phyloP scores from a whole-genome alignment of 116 monocot genomes.

The Trichopus zeylanicus region DNA sequence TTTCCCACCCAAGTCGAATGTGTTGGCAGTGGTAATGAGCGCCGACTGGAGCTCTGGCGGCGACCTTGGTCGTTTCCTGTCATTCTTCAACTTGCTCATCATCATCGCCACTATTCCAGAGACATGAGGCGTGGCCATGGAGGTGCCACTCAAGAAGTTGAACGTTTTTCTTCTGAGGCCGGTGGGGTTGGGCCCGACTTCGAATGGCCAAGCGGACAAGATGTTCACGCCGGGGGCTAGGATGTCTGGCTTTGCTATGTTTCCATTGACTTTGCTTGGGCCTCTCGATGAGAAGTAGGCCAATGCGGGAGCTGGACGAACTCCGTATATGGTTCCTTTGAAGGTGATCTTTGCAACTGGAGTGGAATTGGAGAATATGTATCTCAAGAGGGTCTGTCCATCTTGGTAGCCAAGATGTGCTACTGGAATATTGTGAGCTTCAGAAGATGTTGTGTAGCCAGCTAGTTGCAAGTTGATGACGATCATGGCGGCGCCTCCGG shows the following conservation, averaged over 20 bases:
- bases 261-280: background rate
- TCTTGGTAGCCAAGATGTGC: background rate
- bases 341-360: background rate
- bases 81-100: background rate
- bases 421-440: background rate
- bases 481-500: background rate
- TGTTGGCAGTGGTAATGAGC: background rate
- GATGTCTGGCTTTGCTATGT: background rate
- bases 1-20: background rate
- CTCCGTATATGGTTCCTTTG: background rate
- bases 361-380: background rate
- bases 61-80: background rate
- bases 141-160: background rate
- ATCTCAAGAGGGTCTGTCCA: background rate
- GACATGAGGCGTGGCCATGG: background rate
- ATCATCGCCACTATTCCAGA: background rate
- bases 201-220: background rate
- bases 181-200: background rate
- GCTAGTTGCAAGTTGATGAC: background rate
- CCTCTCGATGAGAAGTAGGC: constrained; percentile 1
- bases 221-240: background rate
- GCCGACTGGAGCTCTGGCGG: background rate
- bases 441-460: background rate
- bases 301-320: background rate
- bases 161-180: background rate